Base-by-base conservation (phyloP, 1,284 basidiomycete genomes). In the Ganoderma sinense region DNA sequence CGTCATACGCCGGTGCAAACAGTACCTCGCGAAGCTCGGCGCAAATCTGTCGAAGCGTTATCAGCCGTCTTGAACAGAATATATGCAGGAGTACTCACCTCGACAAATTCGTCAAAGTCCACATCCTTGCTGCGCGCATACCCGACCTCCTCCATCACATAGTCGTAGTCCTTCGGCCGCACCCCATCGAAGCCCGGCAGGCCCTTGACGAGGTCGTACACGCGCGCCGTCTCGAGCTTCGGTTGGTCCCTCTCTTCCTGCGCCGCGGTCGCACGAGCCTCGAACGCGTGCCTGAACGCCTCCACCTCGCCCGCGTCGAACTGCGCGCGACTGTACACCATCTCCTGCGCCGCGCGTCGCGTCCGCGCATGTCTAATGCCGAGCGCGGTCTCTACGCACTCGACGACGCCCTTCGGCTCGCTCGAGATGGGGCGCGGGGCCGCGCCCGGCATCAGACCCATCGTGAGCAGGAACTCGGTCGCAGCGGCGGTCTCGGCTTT, bases 11-110 rank as follows among this genome's bases (percentile, higher is more conserved):
- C 78, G 85, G 91, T 64, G 85, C 83, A 77, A 90, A 89, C 67
- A 88, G 87, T 23, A 96, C 87, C 75, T 96, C 94, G 80, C 95
- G 95, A 72, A 97, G 82, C 63, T 89, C 91, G 2, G 92, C 94
- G 69, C 93, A 96, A 62, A 96, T 89, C 90, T 95, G 75, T 20
- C 73, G 69, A 40, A 23, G 36, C 62, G 60, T 70, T 18, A 13
- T 51, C 48, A 51, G 23, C 53, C 16, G 29, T 56, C 31, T 20
- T 33, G 29, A 56, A 45, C 48, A 64, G 64, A 14, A 26, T 23
- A 40, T 18, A 36, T 13, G 59, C 39, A 14, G 41, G 26, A 6
- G n/a, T 2, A 64, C 65, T 31, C 72, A 94, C 91, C 87, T 96
- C 94, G 59, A 95, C 84, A 78, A 96, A 95, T 78, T 93, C 91